phyloP scores from a whole-genome alignment of 2,329 filamentous ascomycete species.

The Fusarium subtropicale region DNA sequence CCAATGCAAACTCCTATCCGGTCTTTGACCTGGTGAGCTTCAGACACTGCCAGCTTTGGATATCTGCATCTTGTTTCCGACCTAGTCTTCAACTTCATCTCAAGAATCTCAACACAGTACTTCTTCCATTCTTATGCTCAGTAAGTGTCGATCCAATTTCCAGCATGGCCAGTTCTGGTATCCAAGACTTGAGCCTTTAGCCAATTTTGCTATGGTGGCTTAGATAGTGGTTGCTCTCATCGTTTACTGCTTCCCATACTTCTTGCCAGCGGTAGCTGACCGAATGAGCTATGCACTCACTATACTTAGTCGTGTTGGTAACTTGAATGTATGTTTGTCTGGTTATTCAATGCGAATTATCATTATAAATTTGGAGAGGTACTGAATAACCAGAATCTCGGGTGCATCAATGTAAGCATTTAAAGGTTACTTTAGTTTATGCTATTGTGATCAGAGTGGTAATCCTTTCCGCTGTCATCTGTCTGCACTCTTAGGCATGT shows the following conservation, averaged over 20 bases:
- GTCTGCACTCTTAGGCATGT: neutral
- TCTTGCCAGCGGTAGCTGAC: neutral
- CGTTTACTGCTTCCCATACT: conserved; percentile 19
- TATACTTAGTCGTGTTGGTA: neutral
- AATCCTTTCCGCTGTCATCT: neutral
- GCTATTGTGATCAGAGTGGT: too few species aligned
- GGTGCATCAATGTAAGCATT: neutral
- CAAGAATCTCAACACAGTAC: conserved; percentile 3
- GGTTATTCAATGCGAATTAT: conserved; percentile 3
- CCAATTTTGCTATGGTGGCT: conserved; percentile 5
- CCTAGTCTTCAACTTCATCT: conserved; percentile 12
- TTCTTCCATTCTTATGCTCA: neutral
- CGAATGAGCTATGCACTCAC: conserved; percentile 16
- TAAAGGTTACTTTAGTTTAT: neutral
- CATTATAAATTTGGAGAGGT: conserved; percentile 9
- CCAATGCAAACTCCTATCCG: conserved; percentile 5
- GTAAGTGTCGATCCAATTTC: conserved; percentile 1
- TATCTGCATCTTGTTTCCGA: conserved; percentile 12
- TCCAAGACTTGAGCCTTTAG: neutral
- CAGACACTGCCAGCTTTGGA: conserved; percentile 3
- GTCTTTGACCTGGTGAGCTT: conserved; percentile 4
- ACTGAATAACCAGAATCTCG: neutral
- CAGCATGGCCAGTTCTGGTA: conserved; percentile 14
- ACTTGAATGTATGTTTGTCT: neutral
- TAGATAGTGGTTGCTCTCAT: neutral